phyloP scores from a whole-genome alignment of 1,139 yeast genomes.

The Suhomyces atakaporum region DNA sequence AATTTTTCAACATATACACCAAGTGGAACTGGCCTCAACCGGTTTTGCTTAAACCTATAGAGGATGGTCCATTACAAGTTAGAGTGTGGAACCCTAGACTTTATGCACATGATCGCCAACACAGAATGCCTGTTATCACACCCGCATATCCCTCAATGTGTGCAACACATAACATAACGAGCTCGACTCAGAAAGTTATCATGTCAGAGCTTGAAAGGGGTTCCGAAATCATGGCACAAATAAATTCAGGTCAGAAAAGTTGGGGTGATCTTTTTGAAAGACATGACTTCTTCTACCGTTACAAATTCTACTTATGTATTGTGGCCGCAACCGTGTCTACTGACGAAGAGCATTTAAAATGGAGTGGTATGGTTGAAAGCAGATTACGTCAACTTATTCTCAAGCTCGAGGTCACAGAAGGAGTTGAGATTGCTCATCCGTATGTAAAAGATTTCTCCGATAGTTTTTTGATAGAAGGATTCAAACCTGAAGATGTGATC shows the following conservation, averaged over 20 bases:
- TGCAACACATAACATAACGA: conserved; percentile 93
- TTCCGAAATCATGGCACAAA: conserved; percentile 66
- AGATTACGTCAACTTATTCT: conserved; percentile 77
- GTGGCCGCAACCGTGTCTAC: conserved; percentile 73
- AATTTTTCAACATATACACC: conserved; percentile 80
- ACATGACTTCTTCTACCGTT: conserved; percentile 78
- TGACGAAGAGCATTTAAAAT: conserved; percentile 79
- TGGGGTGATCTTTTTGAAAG: conserved; percentile 79
- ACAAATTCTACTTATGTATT: conserved; percentile 83
- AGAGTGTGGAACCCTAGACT: conserved; percentile 96
- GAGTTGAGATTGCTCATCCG: conserved; percentile 86
- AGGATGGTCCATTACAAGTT: conserved; percentile 95
- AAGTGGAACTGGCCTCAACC: conserved; percentile 99
- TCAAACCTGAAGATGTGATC: conserved; percentile 55
- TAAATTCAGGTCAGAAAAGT: conserved; percentile 57
- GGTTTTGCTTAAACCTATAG: conserved; percentile 84
- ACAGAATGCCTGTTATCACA: conserved; percentile 97
- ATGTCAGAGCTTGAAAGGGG: conserved; percentile 77
- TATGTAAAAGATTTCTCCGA: conserved; percentile 75
- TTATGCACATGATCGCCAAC: conserved; percentile 84
- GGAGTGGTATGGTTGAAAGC: conserved; percentile 93
- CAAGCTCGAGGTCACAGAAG: conserved; percentile 75
- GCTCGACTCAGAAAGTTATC: conserved; percentile 82
- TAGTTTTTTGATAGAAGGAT: conserved; percentile 54
- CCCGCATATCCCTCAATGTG: conserved; percentile 99